Evolutionary conservation across 2,329 filamentous ascomycete species (phyloP).

Genomic region (Fusarium chlamydosporum): DNA sequence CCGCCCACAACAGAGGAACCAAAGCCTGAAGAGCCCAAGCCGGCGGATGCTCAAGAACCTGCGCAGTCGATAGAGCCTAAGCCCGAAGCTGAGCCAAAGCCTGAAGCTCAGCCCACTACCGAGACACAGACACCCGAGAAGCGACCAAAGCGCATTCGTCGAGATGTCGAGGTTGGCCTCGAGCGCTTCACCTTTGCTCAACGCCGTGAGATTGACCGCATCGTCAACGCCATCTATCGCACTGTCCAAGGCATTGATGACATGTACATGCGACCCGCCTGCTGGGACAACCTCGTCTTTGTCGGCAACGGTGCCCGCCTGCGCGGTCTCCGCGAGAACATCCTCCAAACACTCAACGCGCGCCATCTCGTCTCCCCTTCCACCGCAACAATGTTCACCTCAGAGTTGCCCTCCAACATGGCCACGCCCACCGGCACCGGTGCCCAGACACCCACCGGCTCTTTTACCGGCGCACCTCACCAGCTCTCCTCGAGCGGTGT

Average conservation of each 20-base stretch:
- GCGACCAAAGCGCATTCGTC: slow-evolving; percentile 70
- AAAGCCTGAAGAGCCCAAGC: slow-evolving; percentile 48
- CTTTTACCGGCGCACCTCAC: slow-evolving; percentile 67
- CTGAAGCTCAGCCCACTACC: slow-evolving; percentile 43
- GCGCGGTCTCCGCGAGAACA: slow-evolving; percentile 88
- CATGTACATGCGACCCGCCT: slow-evolving; percentile 83
- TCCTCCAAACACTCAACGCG: slow-evolving; percentile 81
- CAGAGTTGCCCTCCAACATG: slow-evolving; percentile 93
- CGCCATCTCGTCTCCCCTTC: slow-evolving; percentile 93
- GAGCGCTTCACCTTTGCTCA: slow-evolving; percentile 80
- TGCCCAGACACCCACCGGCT: slow-evolving; percentile 86
- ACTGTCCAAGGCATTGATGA: slow-evolving; percentile 87
- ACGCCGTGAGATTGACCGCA: slow-evolving; percentile 82
- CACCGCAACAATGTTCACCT: slow-evolving; percentile 96
- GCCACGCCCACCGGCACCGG: slow-evolving; percentile 92
- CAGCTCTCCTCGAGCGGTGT: slow-evolving; percentile 74
- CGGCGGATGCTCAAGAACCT: slow-evolving; percentile 45
- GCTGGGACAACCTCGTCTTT: slow-evolving; percentile 94
- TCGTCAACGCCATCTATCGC: slow-evolving; percentile 86
- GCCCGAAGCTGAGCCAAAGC: slow-evolving; percentile 36
- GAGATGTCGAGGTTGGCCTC: slow-evolving; percentile 81
- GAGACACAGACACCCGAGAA: slow-evolving; percentile 58
- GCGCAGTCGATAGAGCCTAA: slow-evolving; percentile 41
- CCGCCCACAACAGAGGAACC: slow-evolving; percentile 8
- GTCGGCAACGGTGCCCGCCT: slow-evolving; percentile 86